Evolutionary conservation across 148 eudicot genomes (phyloP), one percentile per base, ranked within the genome.

Genomic region (Persicaria maculosa): DNA sequence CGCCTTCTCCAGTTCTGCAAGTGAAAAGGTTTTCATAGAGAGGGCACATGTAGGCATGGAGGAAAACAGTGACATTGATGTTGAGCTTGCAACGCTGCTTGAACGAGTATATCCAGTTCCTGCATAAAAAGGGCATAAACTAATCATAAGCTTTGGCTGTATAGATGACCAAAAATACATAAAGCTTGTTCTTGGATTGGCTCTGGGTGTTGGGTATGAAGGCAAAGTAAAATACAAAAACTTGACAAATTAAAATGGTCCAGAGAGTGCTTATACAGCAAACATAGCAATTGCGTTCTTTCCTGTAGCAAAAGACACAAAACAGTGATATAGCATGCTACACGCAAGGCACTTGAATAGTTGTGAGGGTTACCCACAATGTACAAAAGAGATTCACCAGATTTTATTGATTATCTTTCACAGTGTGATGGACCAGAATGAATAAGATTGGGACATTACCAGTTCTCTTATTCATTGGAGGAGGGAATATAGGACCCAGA

Each of bases 21-120:
- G 89, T 6, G 93, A 20, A 83, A 96, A 92, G 20, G 91, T 86
- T 79, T 88, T 92, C 59, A 96, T 96, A 70, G 99, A 87, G 68
- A 92, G 89, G 53, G 91, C 77, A 79, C 89, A 86, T 50, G 90
- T 80, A 25, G 93, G 97, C 83, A 90, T 89, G 72, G 97, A 62
- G 74, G 97, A 86, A 78, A 86, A 50, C 20, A 89, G 85, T 48
- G 97, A 90, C 53, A 85, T 76, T 68, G 97, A 88, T 75, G 87
- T 80, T 40, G 97, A 90, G 91, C 94, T 96, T 61, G 87, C 76
- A 65, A 83, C 55, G 77, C 94, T 89, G 81, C 95, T 89, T 75
- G 98, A 90, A 8, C 85, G 79, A 55, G 86, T 77, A 62, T 97
- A 85, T 22, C 86, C 91, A 69, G 77, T 65, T 74, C 99, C 99